Evolutionary conservation across 202 grass and related monocot species (phyloP), one percentile per base, ranked within the genome.

Genomic region (Zoysia matrella): DNA sequence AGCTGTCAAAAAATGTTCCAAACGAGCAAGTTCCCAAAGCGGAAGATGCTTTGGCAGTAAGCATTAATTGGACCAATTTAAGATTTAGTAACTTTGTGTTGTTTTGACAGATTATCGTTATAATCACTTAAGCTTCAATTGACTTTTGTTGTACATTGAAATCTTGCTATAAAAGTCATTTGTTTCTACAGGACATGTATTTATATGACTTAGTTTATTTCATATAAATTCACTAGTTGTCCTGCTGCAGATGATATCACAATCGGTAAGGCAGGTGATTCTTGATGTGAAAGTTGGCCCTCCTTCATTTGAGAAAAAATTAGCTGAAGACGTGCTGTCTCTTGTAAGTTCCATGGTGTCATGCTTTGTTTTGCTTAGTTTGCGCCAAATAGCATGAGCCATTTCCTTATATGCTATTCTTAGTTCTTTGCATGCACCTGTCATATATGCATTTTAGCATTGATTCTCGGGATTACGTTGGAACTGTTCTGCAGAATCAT

Each of bases 261-360:
- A 86, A 46, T 90, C 89, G 11, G 85, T 91, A 80, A 83, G 74
- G 77, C 90, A 92, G 68, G 92, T 98, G 66, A 92, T 98, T 84
- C 54, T 98, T 51, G 95, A 98, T 84, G 70, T 91, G 42, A 98
- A 98, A 95, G 89, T 91, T 71, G 95, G 95, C 3, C 89, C 87
- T 46, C 90, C 92, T 74, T 90, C 56, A 71, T 98, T 88, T 67
- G 92, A 93, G 52, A 87, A 95, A 86, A 56, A 67, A 56, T 86
- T 98, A 76, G 92, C 89, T n/a, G 75, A 85, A 76, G 88, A 91
- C 69, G 56, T 91, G 72, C 45, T 98, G 15, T 98, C 95, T 55
- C 70, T 88, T 83, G 95, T 98, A 88, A 95, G 90, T 88, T 87
- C 50, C 18, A 58, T 69, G 18, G 22, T 69, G 30, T 53, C 7